phyloP scores from a whole-genome alignment of 1,284 basidiomycete genomes.

The Ustilago tritici region DNA sequence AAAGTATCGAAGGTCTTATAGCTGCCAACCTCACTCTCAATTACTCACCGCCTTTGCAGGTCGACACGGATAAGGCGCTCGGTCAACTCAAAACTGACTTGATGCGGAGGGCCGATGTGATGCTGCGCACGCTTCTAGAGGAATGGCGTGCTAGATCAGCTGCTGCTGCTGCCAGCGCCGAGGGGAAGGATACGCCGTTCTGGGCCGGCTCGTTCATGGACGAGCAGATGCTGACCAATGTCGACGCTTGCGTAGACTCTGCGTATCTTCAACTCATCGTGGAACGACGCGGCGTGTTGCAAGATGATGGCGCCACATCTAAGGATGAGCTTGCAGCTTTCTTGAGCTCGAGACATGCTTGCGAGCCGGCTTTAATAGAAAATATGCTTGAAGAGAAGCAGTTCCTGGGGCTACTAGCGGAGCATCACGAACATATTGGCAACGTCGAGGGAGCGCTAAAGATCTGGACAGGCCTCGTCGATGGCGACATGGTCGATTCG shows the following conservation, averaged over 20 bases:
- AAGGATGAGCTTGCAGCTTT: slow-evolving; percentile 33
- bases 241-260: slow-evolving; percentile 34
- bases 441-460: slow-evolving; percentile 37
- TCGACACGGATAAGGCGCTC: slow-evolving; percentile 33
- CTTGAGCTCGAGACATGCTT: slow-evolving; percentile 30
- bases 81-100: slow-evolving; percentile 9
- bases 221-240: slow-evolving; percentile 34
- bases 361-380: slow-evolving; percentile 34
- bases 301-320: not conserved
- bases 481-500: slow-evolving; percentile 44
- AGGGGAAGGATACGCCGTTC: not conserved
- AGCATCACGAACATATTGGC: slow-evolving; percentile 30
- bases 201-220: slow-evolving; percentile 43
- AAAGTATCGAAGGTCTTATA: slow-evolving; percentile 35
- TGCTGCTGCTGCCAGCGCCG: not conserved
- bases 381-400: slow-evolving; percentile 17
- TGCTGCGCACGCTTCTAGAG: slow-evolving; percentile 42
- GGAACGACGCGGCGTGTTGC: slow-evolving; percentile 8
- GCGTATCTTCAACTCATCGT: slow-evolving; percentile 31
- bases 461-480: slow-evolving; percentile 47
- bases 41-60: slow-evolving; percentile 51
- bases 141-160: slow-evolving; percentile 23
- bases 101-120: slow-evolving; percentile 26
- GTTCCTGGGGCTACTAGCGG: slow-evolving; percentile 28
- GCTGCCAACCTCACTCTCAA: slow-evolving; percentile 47